These are phyloP conservation scores for Acanthamoeba royreba DNA, from an alignment of 208 protist species.

Conservation along the genomic window DNA sequence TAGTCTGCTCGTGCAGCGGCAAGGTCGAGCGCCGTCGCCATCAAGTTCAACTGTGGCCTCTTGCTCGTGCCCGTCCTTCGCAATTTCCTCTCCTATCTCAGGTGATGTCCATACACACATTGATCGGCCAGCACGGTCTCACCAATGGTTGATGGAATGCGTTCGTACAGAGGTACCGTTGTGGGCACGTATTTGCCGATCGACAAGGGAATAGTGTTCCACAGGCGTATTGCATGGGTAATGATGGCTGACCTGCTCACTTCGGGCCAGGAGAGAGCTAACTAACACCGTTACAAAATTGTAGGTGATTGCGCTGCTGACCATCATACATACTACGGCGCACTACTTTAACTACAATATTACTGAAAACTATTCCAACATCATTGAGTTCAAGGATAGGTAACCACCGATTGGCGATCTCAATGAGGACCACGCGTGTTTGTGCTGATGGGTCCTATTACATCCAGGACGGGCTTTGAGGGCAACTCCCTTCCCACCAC, in stretches of 20 bases:
- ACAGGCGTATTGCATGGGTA: conserved; percentile 68
- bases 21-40: conserved; percentile 19
- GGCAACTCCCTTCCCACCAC: background rate
- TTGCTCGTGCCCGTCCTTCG: conserved; percentile 74
- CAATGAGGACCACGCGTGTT: background rate
- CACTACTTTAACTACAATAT: conserved; percentile 67
- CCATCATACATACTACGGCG: conserved; percentile 32
- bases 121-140: background rate
- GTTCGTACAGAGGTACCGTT: conserved; percentile 54
- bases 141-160: background rate
- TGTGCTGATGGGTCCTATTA: background rate
- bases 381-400: background rate
- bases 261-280: no score
- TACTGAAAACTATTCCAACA: background rate
- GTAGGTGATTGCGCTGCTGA: background rate
- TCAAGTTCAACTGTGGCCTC: conserved; percentile 73
- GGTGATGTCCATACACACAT: background rate
- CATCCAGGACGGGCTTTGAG: background rate
- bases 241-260: no score
- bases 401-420: no score
- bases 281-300: no score
- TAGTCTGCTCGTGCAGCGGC: conserved; percentile 39
- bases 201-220: conserved; percentile 78
- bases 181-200: conserved; percentile 68
- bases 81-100: conserved; percentile 70